A percentile compares a stretch with the other conserved stretches of the same genome.
phyloP scores from a whole-genome alignment of 306 rosid species.

The Sechiopsis laciniata region DNA sequence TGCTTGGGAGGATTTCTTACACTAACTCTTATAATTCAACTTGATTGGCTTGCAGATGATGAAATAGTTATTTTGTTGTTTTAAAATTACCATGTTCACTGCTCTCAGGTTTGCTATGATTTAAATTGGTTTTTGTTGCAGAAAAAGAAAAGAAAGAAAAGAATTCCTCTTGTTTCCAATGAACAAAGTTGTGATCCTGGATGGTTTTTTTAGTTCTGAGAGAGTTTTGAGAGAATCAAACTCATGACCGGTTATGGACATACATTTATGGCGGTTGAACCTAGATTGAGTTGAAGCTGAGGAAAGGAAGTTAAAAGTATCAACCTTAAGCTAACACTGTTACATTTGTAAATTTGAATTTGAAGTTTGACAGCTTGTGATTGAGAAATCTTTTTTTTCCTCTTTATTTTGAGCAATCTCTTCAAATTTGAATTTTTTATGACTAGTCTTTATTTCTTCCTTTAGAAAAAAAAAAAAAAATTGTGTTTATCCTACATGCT shows the following conservation, averaged over 20 bases:
- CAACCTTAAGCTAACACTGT: not conserved
- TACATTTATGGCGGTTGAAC: too few relatives aligned
- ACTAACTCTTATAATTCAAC: not conserved
- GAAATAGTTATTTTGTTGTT: conserved; percentile 1
- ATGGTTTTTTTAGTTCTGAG: too few relatives aligned
- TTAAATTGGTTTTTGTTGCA: not conserved
- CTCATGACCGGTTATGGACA: too few relatives aligned
- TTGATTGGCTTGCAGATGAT: not conserved
- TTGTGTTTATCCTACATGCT: too few relatives aligned
- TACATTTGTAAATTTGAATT: conserved; percentile 9
- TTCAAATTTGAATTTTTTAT: too few relatives aligned
- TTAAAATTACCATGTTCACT: not conserved
- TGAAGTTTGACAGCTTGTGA: not conserved
- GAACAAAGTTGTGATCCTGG: not conserved
- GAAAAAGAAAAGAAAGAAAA: not conserved
- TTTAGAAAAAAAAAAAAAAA: too few relatives aligned
- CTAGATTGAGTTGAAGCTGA: not conserved
- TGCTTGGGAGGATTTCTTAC: conserved; percentile 2
- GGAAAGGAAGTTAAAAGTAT: not conserved
- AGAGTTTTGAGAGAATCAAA: too few relatives aligned
- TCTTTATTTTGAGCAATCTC: too few relatives aligned
- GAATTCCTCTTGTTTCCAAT: conserved; percentile 1
- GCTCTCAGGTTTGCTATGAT: not conserved
- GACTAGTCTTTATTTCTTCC: too few relatives aligned
- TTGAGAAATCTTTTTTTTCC: not conserved